Percentiles rank a stretch among this genome's conserved stretches.
Conservation (phyloP, 345 rosid genomes). For the Tarenaya hassleriana region DNA sequence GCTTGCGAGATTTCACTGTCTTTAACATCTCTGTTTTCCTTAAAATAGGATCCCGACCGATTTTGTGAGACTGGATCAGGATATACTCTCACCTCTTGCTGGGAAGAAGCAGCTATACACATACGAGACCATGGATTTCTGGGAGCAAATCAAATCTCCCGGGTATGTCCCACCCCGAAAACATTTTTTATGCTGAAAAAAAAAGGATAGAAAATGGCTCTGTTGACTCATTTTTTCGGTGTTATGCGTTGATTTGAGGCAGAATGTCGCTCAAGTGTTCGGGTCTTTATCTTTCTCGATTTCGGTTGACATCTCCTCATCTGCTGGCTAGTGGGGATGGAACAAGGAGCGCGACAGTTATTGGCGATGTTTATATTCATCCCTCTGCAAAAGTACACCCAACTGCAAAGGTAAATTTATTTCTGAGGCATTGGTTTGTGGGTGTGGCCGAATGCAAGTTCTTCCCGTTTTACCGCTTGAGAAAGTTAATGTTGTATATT, state of each 20-base stretch:
- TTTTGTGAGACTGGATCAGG: constrained; percentile 88
- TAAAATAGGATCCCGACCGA: constrained; percentile 54
- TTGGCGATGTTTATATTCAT: constrained; percentile 84
- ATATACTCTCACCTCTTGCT: constrained; percentile 89
- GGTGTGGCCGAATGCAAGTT: constrained; percentile 5
- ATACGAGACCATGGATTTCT: constrained; percentile 82
- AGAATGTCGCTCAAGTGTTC: constrained; percentile 93
- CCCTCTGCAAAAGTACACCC: constrained; percentile 97
- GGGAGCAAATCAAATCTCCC: constrained; percentile 97
- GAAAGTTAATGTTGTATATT: constrained; percentile 9
- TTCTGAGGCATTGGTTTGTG: constrained; percentile 12
- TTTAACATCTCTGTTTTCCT: constrained; percentile 13
- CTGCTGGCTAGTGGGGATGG: constrained; percentile 86
- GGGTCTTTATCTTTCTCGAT: constrained; percentile 73
- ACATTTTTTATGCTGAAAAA: constrained; percentile 3
- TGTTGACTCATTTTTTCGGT: constrained; percentile 2
- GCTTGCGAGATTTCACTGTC: constrained; percentile 7
- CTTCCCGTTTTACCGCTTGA: not conserved
- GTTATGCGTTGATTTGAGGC: constrained; percentile 25
- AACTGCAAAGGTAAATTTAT: constrained; percentile 72
- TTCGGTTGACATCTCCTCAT: constrained; percentile 57
- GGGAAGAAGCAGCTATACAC: constrained; percentile 82
- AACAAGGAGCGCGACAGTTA: constrained; percentile 49
- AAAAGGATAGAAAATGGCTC: not conserved
- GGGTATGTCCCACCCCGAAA: constrained; percentile 44